Conservation (phyloP, 805 yeast species). For the Candida peoriensis region DNA sequence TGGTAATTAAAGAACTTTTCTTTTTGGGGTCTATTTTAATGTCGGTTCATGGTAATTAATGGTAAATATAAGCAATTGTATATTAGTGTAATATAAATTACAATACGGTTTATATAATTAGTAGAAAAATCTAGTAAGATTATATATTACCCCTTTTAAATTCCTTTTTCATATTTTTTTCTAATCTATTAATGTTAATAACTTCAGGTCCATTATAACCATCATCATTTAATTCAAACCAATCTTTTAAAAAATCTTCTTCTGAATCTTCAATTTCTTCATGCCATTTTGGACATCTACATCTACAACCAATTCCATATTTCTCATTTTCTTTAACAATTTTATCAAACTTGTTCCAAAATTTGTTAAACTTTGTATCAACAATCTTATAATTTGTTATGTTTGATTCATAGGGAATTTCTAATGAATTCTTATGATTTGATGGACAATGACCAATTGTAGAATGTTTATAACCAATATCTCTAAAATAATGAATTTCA, state of each 20-base stretch:
- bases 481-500: conserved; percentile 86
- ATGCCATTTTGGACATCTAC: conserved; percentile 62
- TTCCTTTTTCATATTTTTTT: conserved; percentile 17
- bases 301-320: conserved; percentile 77
- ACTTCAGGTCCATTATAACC: conserved; percentile 18
- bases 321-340: conserved; percentile 31
- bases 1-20: conserved; percentile 74
- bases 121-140: neutral
- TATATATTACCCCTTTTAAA: conserved; percentile 9
- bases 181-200: conserved; percentile 25
- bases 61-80: too few relatives aligned
- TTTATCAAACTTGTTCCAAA: conserved; percentile 28
- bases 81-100: too few relatives aligned
- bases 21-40: conserved; percentile 14
- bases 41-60: conserved; percentile 15
- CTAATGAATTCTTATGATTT: conserved; percentile 49
- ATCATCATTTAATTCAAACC: conserved; percentile 38
- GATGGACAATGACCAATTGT: conserved; percentile 83
- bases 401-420: conserved; percentile 30
- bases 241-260: conserved; percentile 46
- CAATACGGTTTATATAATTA: too few relatives aligned
- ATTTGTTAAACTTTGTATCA: conserved; percentile 18
- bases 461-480: conserved; percentile 85
- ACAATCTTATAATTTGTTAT: conserved; percentile 26
- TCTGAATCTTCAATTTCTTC: conserved; percentile 53